Evolutionary conservation across 371 early-diverging fungal species (phyloP).

Genomic region (Mortierella sp.): DNA sequence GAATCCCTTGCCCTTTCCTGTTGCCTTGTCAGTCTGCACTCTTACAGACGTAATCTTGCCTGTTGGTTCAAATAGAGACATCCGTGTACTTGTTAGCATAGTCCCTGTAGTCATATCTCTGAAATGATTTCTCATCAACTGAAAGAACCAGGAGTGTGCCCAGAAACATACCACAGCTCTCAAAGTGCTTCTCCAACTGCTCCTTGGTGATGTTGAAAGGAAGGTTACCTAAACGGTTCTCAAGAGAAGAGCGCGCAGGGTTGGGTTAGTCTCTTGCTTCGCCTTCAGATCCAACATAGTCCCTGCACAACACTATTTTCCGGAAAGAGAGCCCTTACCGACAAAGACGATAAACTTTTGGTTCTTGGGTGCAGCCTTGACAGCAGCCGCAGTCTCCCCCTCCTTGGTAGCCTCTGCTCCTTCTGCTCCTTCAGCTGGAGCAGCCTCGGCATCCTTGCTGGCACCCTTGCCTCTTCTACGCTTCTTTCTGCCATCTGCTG

Average conservation of each 20-base stretch:
- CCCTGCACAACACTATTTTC: neutral
- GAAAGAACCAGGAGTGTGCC: neutral
- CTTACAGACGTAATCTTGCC: constrained; percentile 73
- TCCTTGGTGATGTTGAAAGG: constrained; percentile 76
- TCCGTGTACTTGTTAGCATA: neutral
- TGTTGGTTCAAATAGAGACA: neutral
- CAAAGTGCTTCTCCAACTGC: constrained; percentile 74
- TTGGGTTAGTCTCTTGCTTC: neutral
- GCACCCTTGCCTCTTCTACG: constrained; percentile 57
- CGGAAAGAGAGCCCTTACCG: constrained; percentile 54
- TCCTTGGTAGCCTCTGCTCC: constrained; percentile 19
- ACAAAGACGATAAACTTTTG: constrained; percentile 81
- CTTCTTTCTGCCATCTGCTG: constrained; percentile 43
- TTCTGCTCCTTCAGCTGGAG: neutral
- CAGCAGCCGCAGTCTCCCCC: constrained; percentile 21
- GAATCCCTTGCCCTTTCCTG: constrained; percentile 83
- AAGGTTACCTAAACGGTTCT: constrained; percentile 66
- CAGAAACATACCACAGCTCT: constrained; percentile 61
- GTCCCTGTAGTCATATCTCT: neutral
- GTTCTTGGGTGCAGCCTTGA: constrained; percentile 44
- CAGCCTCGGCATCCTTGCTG: constrained; percentile 23
- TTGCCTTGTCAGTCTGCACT: constrained; percentile 79
- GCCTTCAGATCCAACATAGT: too few relatives aligned
- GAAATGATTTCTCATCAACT: neutral
- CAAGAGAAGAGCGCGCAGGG: neutral